Conservation (phyloP, 371 early-diverging fungal species). For the Mucor piriformis region DNA sequence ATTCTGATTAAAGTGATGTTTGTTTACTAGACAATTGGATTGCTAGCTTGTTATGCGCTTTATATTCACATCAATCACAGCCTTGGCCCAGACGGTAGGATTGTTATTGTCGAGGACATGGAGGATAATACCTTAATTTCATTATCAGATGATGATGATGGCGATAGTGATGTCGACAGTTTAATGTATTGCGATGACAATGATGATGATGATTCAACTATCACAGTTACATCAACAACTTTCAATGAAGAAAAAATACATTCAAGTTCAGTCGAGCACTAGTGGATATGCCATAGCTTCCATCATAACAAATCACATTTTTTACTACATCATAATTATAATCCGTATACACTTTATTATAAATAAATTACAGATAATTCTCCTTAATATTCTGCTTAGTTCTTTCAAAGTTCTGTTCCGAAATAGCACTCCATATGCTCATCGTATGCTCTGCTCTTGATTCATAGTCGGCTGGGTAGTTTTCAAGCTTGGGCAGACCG, state of each 20-base stretch:
- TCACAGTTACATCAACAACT: no score
- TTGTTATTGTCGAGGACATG: neutral
- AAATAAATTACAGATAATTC: neutral
- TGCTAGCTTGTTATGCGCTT: conserved; percentile 9
- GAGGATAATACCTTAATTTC: neutral
- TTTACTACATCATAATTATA: neutral
- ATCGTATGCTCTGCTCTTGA: neutral
- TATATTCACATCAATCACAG: conserved; percentile 2
- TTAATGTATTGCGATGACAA: neutral
- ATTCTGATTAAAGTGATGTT: neutral
- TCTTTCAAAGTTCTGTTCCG: conserved; percentile 1
- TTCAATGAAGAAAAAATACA: no score
- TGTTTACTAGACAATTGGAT: conserved; percentile 2
- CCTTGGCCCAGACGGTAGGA: neutral
- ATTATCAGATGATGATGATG: neutral
- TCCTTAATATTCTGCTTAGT: neutral
- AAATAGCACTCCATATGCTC: neutral
- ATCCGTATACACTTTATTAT: neutral
- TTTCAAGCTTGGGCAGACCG: conserved; percentile 7
- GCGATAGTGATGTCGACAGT: neutral
- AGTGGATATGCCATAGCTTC: no score
- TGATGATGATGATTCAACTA: neutral
- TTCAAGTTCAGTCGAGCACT: no score
- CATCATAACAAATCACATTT: neutral
- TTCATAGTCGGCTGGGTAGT: conserved; percentile 15